Evolutionary conservation across 2,329 filamentous ascomycete genomes (phyloP).

Genomic region (Apiospora saccharicola): DNA sequence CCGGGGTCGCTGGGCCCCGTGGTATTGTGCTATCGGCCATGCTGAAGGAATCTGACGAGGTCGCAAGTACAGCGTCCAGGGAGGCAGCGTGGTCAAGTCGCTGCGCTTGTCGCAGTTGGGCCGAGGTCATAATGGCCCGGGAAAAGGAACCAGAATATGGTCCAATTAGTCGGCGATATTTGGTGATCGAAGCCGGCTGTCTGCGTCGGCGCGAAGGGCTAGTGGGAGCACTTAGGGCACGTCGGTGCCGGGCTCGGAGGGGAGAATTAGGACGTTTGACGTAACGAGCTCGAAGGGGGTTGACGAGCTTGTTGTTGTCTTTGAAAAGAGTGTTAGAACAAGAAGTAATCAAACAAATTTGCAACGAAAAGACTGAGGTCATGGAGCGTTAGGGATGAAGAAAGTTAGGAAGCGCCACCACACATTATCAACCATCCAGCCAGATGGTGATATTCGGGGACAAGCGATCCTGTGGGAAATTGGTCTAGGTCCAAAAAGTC

Average conservation of each 20-base stretch:
- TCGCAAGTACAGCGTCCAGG: slow-evolving; percentile 38
- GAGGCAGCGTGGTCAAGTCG: slow-evolving; percentile 35
- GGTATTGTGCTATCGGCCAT: slow-evolving; percentile 28
- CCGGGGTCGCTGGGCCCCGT: slow-evolving; percentile 30
- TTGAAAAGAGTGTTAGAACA: slow-evolving; percentile 42
- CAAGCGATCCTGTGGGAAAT: slow-evolving; percentile 39
- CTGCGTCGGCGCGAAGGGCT: slow-evolving; percentile 36
- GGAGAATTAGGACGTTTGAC: slow-evolving; percentile 36
- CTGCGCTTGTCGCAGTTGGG: slow-evolving; percentile 37
- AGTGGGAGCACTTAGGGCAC: slow-evolving; percentile 37
- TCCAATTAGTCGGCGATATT: slow-evolving; percentile 31
- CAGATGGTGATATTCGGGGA: slow-evolving; percentile 40
- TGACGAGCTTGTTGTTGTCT: slow-evolving; percentile 35
- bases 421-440: slow-evolving; percentile 39
- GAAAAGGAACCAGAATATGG: slow-evolving; percentile 13
- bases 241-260: slow-evolving; percentile 38
- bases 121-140: slow-evolving; percentile 39
- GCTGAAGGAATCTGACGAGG: slow-evolving; percentile 31
- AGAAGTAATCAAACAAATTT: slow-evolving; percentile 42
- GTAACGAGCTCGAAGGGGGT: slow-evolving; percentile 37
- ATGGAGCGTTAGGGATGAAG: slow-evolving; percentile 38
- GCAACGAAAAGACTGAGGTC: slow-evolving; percentile 41
- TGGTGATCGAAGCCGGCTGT: slow-evolving; percentile 24
- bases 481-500: slow-evolving; percentile 26
- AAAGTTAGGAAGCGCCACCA: slow-evolving; percentile 29